Percentiles rank a stretch among this genome's conserved stretches.
phyloP scores from a whole-genome alignment of 108 stramenopile species.

The Stephanodiscus triporus region DNA sequence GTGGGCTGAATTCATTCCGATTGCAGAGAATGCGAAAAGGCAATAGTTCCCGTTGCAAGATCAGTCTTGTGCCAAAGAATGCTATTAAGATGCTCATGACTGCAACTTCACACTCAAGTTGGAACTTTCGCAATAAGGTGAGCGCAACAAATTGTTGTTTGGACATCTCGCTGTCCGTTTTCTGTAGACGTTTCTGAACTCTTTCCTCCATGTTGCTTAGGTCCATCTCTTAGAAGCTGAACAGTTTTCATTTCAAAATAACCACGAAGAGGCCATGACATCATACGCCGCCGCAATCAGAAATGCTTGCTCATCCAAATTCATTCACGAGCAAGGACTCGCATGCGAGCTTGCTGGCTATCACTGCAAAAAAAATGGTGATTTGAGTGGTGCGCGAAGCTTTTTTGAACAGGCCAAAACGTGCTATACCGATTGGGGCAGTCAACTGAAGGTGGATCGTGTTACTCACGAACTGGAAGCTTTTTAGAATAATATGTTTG shows the following conservation, averaged over 20 bases:
- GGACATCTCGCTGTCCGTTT: background rate
- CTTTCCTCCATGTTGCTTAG: background rate
- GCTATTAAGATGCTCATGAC: background rate
- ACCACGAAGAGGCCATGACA: conserved; percentile 16
- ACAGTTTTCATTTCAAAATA: background rate
- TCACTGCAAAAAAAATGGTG: conserved; percentile 18
- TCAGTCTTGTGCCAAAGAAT: background rate
- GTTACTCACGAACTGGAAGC: background rate
- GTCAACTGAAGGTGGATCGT: conserved; percentile 9
- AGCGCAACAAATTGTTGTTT: background rate
- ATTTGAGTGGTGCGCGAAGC: conserved; percentile 7
- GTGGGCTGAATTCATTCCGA: conserved; percentile 9
- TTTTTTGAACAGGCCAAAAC: conserved; percentile 20
- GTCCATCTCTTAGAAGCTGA: conserved; percentile 25
- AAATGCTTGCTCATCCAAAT: conserved; percentile 13
- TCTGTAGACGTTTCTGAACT: background rate
- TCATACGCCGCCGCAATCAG: conserved; percentile 14
- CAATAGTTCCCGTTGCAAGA: background rate
- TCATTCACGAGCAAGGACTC: conserved; percentile 39
- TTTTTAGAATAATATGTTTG: background rate
- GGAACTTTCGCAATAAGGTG: conserved; percentile 18
- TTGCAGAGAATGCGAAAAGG: conserved; percentile 1
- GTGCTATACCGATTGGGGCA: conserved; percentile 33
- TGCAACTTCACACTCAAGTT: conserved; percentile 5
- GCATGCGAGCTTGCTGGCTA: conserved; percentile 36